phyloP scores from a whole-genome alignment of 2,329 filamentous ascomycete genomes.

The Coniochaeta sp. region DNA sequence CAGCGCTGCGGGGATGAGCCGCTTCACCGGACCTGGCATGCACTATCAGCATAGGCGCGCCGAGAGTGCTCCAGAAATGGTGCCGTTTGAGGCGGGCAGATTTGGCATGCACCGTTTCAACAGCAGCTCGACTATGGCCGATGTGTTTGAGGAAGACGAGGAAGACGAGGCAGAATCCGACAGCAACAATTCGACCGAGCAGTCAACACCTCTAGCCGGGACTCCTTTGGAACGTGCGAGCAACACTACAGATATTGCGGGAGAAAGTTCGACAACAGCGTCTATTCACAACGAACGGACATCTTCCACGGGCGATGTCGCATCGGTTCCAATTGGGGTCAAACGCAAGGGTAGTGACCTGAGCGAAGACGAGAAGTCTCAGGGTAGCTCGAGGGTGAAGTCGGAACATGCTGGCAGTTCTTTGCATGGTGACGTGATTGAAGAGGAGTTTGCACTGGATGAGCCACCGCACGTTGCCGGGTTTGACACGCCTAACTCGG shows the following conservation, averaged over 20 bases:
- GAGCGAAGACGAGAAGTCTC: constrained; percentile 30
- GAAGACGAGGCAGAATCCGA: constrained; percentile 49
- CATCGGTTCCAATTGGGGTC: constrained; percentile 13
- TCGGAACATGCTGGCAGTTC: constrained; percentile 42
- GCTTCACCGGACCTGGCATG: constrained; percentile 61
- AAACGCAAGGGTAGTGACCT: constrained; percentile 39
- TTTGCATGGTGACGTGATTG: constrained; percentile 42
- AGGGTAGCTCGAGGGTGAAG: constrained; percentile 30
- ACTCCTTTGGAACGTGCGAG: constrained; percentile 19
- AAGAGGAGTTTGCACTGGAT: constrained; percentile 33
- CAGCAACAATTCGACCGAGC: constrained; percentile 23
- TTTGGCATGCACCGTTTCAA: constrained; percentile 54
- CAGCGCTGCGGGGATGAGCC: constrained; percentile 64
- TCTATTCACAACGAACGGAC: background rate
- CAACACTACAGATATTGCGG: background rate
- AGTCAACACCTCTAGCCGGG: constrained; percentile 23
- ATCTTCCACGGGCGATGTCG: constrained; percentile 8
- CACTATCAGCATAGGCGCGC: constrained; percentile 69
- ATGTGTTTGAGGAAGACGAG: constrained; percentile 82
- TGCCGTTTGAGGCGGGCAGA: constrained; percentile 58
- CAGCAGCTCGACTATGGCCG: constrained; percentile 69
- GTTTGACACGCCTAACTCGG: constrained; percentile 24
- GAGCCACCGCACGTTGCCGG: constrained; percentile 11
- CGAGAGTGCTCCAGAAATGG: constrained; percentile 73
- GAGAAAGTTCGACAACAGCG: constrained; percentile 5